Evolutionary conservation across 257 asterid species (phyloP).

Genomic region (Ajuga chamaepitys): DNA sequence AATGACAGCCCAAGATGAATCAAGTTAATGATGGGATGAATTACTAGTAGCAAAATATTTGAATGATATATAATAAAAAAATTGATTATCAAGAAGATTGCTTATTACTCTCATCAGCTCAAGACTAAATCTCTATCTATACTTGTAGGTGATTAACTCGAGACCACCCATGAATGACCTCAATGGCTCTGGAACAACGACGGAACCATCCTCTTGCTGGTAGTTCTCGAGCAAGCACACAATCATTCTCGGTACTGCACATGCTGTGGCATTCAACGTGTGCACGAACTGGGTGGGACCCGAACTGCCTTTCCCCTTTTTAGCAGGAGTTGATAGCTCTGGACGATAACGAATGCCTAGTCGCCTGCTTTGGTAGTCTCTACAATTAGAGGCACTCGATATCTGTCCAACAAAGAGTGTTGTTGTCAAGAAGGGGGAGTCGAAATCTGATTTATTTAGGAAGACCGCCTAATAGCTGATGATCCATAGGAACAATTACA

Average conservation of each 20-base stretch:
- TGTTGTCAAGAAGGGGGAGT: constrained; percentile 1
- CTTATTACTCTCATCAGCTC: constrained; percentile 2
- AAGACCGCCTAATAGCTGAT: not conserved
- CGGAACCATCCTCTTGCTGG: constrained; percentile 94
- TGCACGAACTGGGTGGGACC: constrained; percentile 73
- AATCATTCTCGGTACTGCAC: constrained; percentile 98
- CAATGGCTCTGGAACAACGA: constrained; percentile 62
- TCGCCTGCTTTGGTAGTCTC: constrained; percentile 93
- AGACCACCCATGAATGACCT: constrained; percentile 94
- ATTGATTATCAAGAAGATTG: not conserved
- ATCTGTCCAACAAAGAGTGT: constrained; percentile 40
- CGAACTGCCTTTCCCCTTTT: constrained; percentile 58
- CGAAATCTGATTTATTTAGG: not conserved
- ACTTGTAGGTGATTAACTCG: constrained; percentile 33
- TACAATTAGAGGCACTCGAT: constrained; percentile 96
- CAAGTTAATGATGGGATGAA: not conserved
- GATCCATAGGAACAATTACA: no score
- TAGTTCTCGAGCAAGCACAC: constrained; percentile 88
- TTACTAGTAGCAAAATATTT: not conserved
- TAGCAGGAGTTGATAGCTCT: constrained; percentile 36
- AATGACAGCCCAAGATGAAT: not conserved
- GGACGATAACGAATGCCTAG: constrained; percentile 90
- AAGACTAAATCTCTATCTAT: not conserved
- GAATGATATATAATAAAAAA: not conserved
- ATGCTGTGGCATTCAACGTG: constrained; percentile 91